Percentiles rank a stretch among this genome's conserved stretches.
Evolutionary conservation across 179 eudicot species (phyloP).

Genomic region (Actinidia polygama): DNA sequence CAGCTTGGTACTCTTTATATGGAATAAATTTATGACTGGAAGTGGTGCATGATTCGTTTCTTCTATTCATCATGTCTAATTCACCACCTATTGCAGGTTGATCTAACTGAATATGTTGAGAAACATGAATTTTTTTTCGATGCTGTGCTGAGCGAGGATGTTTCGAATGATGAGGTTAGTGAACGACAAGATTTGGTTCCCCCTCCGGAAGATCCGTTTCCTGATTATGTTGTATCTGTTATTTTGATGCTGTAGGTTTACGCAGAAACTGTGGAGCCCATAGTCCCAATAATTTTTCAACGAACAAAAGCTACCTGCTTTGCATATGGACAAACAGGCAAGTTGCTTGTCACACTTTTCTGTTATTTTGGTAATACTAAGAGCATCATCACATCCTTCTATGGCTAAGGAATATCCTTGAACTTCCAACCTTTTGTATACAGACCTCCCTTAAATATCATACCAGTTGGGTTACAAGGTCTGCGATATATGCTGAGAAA

Average conservation of each 20-base stretch:
- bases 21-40: too few relatives aligned
- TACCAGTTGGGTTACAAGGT: too few relatives aligned
- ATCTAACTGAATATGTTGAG: constrained; percentile 91
- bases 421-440: too few relatives aligned
- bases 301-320: constrained; percentile 98
- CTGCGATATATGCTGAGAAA: too few relatives aligned
- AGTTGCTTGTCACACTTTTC: constrained; percentile 1
- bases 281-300: constrained; percentile 91
- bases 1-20: too few relatives aligned
- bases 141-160: constrained; percentile 88
- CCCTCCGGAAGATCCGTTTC: too few relatives aligned
- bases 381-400: too few relatives aligned
- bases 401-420: too few relatives aligned
- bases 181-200: not conserved
- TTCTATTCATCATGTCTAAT: too few relatives aligned
- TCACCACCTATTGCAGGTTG: constrained; percentile 60
- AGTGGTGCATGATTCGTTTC: too few relatives aligned
- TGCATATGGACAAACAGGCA: constrained; percentile 99
- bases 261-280: constrained; percentile 90
- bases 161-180: constrained; percentile 91
- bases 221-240: not conserved
- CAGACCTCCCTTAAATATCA: too few relatives aligned
- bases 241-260: constrained; percentile 62
- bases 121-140: constrained; percentile 97
- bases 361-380: too few relatives aligned